Percentiles rank a stretch among this genome's conserved stretches.
Evolutionary conservation across 176 grass and related monocot genomes (phyloP).

Genomic region (Alloteropsis semialata): DNA sequence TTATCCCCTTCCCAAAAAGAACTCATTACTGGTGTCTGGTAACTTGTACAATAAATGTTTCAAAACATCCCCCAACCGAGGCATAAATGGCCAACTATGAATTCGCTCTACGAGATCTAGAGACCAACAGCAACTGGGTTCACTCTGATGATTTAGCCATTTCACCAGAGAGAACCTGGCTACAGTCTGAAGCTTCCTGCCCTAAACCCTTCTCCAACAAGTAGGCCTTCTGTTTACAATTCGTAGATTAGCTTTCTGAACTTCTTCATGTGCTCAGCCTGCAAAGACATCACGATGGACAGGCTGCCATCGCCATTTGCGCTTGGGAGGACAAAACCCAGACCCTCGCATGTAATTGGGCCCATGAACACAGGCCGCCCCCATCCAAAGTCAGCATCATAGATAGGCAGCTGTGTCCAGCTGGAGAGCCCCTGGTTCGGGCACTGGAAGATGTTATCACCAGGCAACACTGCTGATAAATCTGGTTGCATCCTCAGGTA

Average conservation of each 20-base stretch:
- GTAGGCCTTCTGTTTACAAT: slow-evolving; percentile 15
- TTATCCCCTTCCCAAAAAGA: background rate
- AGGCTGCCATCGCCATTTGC: slow-evolving; percentile 50
- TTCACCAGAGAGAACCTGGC: background rate
- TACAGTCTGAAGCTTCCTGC: slow-evolving; percentile 9
- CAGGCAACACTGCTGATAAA: slow-evolving; percentile 53
- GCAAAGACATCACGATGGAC: slow-evolving; percentile 67
- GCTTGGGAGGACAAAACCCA: slow-evolving; percentile 68
- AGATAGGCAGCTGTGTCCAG: slow-evolving; percentile 71
- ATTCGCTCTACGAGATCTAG: background rate
- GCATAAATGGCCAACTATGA: background rate
- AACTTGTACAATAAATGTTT: background rate
- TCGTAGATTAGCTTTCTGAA: slow-evolving; percentile 65
- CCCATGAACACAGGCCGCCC: slow-evolving; percentile 81
- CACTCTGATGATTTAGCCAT: background rate
- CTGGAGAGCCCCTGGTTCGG: slow-evolving; percentile 80
- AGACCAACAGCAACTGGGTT: background rate
- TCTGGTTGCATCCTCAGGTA: slow-evolving; percentile 61
- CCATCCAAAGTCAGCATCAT: slow-evolving; percentile 81
- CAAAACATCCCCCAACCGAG: background rate
- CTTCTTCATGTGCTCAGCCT: slow-evolving; percentile 79
- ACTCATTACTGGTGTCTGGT: slow-evolving; percentile 2
- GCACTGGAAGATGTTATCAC: slow-evolving; percentile 71
- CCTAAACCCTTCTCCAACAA: background rate
- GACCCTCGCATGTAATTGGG: slow-evolving; percentile 57